phyloP scores from a whole-genome alignment of 805 yeast genomes.

The Henningerozyma blattae region DNA sequence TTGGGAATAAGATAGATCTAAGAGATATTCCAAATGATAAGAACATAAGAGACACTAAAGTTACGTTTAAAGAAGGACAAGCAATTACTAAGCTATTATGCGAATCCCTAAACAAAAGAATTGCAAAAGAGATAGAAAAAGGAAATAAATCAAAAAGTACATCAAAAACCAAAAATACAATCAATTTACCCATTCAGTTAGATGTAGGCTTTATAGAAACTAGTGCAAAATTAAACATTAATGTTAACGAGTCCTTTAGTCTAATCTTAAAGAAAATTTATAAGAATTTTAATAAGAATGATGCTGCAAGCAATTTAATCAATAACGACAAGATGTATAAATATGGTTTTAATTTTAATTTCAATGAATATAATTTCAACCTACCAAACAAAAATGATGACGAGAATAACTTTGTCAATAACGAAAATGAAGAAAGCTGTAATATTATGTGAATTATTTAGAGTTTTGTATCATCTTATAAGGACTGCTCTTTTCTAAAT shows the following conservation, averaged over 20 bases:
- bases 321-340: background rate
- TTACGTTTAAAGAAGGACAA: background rate
- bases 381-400: background rate
- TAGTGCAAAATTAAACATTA: slow-evolving; percentile 16
- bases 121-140: slow-evolving; percentile 6
- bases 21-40: slow-evolving; percentile 4
- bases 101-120: background rate
- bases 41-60: background rate
- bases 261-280: slow-evolving; percentile 10
- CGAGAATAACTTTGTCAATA: background rate
- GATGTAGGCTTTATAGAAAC: slow-evolving; percentile 18
- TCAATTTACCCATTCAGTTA: no score
- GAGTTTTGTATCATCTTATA: no score
- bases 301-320: background rate
- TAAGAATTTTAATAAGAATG: background rate
- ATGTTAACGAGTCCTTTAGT: slow-evolving; percentile 15
- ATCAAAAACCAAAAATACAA: background rate
- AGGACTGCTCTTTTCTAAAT: no score
- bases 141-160: slow-evolving; percentile 2
- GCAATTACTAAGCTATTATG: slow-evolving; percentile 7
- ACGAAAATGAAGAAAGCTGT: slow-evolving; percentile 8
- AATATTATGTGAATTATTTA: slow-evolving; percentile 6
- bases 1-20: slow-evolving; percentile 19
- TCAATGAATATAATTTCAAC: no score
- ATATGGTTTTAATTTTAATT: background rate